Evolutionary conservation across 192 early-diverging fungal species (phyloP).

Genomic region (Rhizophagus sp.): DNA sequence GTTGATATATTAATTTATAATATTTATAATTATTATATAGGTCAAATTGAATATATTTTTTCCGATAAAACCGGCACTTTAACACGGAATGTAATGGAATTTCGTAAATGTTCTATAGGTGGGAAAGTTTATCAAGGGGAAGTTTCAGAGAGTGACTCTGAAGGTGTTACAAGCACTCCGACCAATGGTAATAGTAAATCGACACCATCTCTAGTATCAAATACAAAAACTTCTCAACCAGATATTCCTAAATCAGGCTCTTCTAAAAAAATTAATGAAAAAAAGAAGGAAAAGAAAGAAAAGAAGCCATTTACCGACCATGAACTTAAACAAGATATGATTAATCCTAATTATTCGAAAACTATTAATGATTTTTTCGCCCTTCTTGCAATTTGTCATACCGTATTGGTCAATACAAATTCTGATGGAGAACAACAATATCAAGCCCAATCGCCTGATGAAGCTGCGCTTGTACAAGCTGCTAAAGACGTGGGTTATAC

Average conservation of each 20-base stretch:
- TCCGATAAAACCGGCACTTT: slow-evolving; percentile 84
- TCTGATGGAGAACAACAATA: slow-evolving; percentile 44
- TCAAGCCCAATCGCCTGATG: slow-evolving; percentile 67
- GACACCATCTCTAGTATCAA: not conserved
- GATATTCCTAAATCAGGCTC: not conserved
- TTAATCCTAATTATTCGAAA: not conserved
- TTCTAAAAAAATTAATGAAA: not conserved
- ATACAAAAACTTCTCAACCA: not conserved
- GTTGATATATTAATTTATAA: not conserved
- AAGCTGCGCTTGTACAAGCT: slow-evolving; percentile 64
- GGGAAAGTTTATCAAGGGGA: slow-evolving; percentile 54
- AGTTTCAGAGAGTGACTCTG: not conserved
- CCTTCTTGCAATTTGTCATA: slow-evolving; percentile 65
- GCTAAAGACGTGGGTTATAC: slow-evolving; percentile 57
- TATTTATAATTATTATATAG: slow-evolving; percentile 17
- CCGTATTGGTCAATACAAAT: slow-evolving; percentile 51
- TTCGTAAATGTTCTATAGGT: slow-evolving; percentile 66
- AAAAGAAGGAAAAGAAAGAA: not conserved
- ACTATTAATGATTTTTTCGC: slow-evolving; percentile 50
- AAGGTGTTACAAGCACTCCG: not conserved
- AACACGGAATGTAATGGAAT: slow-evolving; percentile 81
- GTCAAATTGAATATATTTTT: slow-evolving; percentile 83
- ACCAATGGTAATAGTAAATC: not conserved
- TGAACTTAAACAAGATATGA: slow-evolving; percentile 24
- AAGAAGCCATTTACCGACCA: slow-evolving; percentile 51